Conservation (phyloP, 169 alveolate genomes). For the Theileria orientalis region DNA sequence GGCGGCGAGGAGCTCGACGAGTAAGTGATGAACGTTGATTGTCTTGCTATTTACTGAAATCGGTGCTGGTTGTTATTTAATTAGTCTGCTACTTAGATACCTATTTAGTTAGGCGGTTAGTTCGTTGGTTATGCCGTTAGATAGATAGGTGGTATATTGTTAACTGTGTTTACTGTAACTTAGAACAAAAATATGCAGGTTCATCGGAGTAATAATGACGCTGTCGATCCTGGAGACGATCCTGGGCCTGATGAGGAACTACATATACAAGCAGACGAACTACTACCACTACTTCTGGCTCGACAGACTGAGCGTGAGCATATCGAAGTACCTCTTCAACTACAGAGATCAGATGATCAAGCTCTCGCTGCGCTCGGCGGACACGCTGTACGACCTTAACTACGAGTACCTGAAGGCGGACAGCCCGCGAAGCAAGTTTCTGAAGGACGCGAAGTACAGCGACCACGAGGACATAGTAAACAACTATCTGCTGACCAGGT, state of each 20-base stretch:
- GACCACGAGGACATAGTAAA: conserved; percentile 13
- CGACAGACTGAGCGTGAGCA: conserved; percentile 26
- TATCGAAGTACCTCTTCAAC: conserved; percentile 20
- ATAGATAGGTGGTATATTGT: no score
- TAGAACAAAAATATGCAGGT: no score
- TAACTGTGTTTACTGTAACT: no score
- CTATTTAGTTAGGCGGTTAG: background rate
- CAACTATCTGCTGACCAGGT: conserved; percentile 8
- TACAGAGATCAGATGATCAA: conserved; percentile 16
- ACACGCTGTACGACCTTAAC: conserved; percentile 14
- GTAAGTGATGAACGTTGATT: background rate
- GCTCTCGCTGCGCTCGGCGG: conserved; percentile 34
- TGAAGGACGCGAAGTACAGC: background rate
- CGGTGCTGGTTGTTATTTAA: no score
- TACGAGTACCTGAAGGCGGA: conserved; percentile 12
- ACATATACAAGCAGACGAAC: conserved; percentile 43
- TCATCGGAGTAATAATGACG: conserved; percentile 43
- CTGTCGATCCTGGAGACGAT: conserved; percentile 52
- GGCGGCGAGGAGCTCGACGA: background rate
- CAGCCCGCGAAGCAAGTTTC: background rate
- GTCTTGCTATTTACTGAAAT: background rate
- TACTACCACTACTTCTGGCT: conserved; percentile 26
- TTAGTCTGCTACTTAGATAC: no score
- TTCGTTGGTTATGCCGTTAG: background rate
- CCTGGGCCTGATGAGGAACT: conserved; percentile 40